Evolutionary conservation across 768 basidiomycete species (phyloP), one percentile per base, ranked within the genome.

Genomic region (Hortiboletus campestris): DNA sequence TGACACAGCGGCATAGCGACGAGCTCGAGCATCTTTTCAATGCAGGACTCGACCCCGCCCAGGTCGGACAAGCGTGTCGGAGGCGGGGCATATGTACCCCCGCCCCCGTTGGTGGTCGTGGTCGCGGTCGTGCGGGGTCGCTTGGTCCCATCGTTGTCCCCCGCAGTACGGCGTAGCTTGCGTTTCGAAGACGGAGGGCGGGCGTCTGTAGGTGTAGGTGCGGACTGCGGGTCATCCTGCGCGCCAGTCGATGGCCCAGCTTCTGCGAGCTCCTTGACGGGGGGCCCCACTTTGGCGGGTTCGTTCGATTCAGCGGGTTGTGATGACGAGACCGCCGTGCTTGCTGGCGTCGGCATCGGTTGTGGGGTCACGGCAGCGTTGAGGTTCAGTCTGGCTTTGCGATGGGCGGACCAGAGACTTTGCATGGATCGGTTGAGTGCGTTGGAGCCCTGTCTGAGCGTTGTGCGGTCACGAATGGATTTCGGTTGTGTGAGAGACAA

Each of bases 21-120:
- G n/a, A 96, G 85, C 65, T 98, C 95, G 36, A 97, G 82, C 77
- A 98, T 84, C 70, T 94, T 94, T 68, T 96, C 94, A 16, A 98
- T 80, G 59, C 89, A 94, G 14, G 78, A 65, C 53, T 91, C 87
- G 6, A 98, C 81, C 10, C 96, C 97, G 14, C 95, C 97, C 0
- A 98, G 80, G 62, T 94, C 88, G 2, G 91, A 84, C 5, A 98
- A 75, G 10, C 91, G 81, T 0, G 88, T 83, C 1, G 81, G 69
- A 0, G 95, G 94, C 0, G 94, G 89, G 2, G 82, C 67, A 58
- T 89, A 75, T 6, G 55, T 22, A 28, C 70, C 70, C 6, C 69
- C 60, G 10, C 62, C 50, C 51, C 57, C 28, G 68, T 55, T 2
- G 55, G 38, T 22, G 11, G 35, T 58, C 14, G 42, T 25, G 13